phyloP scores from a whole-genome alignment of 202 grass and related monocot genomes.

The Digitaria exilis region DNA sequence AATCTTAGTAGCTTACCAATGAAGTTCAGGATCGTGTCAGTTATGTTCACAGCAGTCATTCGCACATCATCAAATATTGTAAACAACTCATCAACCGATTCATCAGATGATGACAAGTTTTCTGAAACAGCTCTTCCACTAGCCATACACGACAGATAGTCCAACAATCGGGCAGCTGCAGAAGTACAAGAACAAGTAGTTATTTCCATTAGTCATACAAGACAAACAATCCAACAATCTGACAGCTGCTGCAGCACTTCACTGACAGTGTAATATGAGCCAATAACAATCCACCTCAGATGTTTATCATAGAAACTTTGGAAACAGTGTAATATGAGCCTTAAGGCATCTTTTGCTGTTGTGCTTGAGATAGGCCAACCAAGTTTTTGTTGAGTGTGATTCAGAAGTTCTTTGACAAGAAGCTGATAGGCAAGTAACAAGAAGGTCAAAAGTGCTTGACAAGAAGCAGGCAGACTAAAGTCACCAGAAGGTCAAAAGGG shows the following conservation, averaged over 20 bases:
- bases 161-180: conserved; percentile 61
- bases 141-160: conserved; percentile 55
- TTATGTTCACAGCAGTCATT: conserved; percentile 61
- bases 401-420: not conserved
- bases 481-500: not conserved
- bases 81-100: conserved; percentile 78
- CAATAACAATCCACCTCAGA: not conserved
- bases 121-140: conserved; percentile 45
- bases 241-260: conserved; percentile 41
- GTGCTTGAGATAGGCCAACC: not conserved
- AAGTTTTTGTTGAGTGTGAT: no score
- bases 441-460: not conserved
- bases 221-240: conserved; percentile 63
- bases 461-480: no score
- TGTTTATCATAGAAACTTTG: not conserved
- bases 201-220: conserved; percentile 46
- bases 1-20: no score
- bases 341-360: not conserved
- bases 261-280: not conserved
- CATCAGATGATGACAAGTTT: conserved; percentile 37
- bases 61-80: conserved; percentile 89
- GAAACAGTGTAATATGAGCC: not conserved
- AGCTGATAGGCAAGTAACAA: not conserved
- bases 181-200: conserved; percentile 19
- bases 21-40: conserved; percentile 65